Conservation (phyloP, 768 basidiomycete genomes). For the Phaffia australis region DNA sequence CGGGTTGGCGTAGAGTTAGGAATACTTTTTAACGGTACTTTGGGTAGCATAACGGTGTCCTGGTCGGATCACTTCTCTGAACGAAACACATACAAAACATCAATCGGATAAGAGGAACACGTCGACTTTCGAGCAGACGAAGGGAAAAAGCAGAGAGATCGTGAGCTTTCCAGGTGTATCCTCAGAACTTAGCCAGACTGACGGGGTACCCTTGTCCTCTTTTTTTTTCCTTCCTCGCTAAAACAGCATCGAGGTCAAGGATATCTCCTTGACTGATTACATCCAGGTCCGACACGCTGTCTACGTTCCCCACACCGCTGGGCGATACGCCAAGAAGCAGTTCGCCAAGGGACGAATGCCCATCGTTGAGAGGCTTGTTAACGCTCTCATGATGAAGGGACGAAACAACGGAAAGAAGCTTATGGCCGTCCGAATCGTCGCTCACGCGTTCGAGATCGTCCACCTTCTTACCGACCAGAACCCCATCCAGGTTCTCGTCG, state of each 20-base stretch:
- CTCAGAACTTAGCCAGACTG: too few relatives aligned
- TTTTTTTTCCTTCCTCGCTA: constrained; percentile 7
- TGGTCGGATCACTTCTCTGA: background rate
- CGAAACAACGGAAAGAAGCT: constrained; percentile 99
- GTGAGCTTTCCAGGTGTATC: too few relatives aligned
- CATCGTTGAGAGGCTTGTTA: constrained; percentile 93
- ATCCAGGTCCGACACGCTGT: constrained; percentile 96
- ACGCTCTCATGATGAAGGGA: constrained; percentile 99
- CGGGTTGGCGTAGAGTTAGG: too few relatives aligned
- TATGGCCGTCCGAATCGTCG: constrained; percentile 95
- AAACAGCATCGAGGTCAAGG: constrained; percentile 88
- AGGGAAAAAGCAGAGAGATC: background rate
- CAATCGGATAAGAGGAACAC: background rate
- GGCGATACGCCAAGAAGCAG: constrained; percentile 98
- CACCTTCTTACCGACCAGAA: constrained; percentile 99
- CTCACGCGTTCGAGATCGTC: constrained; percentile 98
- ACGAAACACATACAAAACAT: background rate
- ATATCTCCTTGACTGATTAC: constrained; percentile 98
- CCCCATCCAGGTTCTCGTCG: constrained; percentile 75
- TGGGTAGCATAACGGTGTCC: too few relatives aligned
- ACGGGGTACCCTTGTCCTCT: too few relatives aligned
- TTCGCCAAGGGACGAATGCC: constrained; percentile 99
- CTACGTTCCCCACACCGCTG: constrained; percentile 96
- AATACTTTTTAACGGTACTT: too few relatives aligned
- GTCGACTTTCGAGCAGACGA: background rate